Evolutionary conservation across 208 protist species (phyloP).

Genomic region (Blechomonas ayalai): DNA sequence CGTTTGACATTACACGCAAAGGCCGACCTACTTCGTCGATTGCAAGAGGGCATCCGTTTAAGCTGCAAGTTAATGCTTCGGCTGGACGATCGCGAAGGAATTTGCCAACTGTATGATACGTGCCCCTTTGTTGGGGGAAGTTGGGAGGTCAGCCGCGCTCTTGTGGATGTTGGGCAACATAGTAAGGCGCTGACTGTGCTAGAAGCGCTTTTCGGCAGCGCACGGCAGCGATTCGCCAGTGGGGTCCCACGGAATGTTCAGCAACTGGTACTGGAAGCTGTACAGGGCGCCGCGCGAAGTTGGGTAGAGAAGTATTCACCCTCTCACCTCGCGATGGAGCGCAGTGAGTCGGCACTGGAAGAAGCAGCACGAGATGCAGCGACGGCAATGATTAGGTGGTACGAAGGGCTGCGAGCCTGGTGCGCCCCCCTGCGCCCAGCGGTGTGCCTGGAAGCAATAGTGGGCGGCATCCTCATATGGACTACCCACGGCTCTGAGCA

Average conservation of each 20-base stretch:
- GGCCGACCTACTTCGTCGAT: conserved; percentile 16
- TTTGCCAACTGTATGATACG: conserved; percentile 22
- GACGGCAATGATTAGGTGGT: no score
- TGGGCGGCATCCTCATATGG: background rate
- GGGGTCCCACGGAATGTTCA: conserved; percentile 20
- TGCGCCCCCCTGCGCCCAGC: background rate
- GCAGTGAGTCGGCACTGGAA: no score
- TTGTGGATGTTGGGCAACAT: conserved; percentile 32
- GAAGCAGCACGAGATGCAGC: no score
- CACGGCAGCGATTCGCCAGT: conserved; percentile 6
- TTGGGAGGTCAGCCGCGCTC: conserved; percentile 57
- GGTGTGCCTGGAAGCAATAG: background rate
- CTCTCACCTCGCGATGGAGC: no score
- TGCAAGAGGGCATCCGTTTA: conserved; percentile 50
- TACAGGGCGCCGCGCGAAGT: conserved; percentile 10
- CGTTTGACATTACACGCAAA: conserved; percentile 23
- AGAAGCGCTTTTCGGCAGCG: conserved; percentile 19
- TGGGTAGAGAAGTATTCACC: no score
- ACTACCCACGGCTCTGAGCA: no score
- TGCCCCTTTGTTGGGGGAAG: conserved; percentile 46
- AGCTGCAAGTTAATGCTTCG: conserved; percentile 54
- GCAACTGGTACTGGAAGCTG: conserved; percentile 11
- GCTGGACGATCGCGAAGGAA: conserved; percentile 18
- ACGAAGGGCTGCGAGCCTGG: background rate
- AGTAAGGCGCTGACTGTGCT: conserved; percentile 33